phyloP scores from a whole-genome alignment of 345 rosid species.

The Boechera stricta region DNA sequence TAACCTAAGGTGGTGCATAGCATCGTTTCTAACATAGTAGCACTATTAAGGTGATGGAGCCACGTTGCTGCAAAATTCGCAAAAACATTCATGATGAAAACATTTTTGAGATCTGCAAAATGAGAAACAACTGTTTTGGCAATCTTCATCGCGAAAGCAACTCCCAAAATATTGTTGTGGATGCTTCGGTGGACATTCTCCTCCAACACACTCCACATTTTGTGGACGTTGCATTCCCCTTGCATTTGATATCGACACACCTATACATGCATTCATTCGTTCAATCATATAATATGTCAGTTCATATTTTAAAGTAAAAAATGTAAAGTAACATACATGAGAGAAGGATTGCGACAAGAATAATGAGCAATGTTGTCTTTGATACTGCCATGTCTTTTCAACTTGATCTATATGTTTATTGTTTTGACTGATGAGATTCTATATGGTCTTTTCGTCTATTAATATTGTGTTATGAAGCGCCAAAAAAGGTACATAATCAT shows the following conservation, averaged over 20 bases:
- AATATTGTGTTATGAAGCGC: neutral
- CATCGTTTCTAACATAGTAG: neutral
- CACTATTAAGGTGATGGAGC: neutral
- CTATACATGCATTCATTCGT: neutral
- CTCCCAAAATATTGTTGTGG: constrained; percentile 18
- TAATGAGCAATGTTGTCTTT: constrained; percentile 8
- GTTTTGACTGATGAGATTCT: neutral
- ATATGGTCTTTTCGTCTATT: neutral
- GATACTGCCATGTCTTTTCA: constrained; percentile 17
- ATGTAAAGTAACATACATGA: constrained; percentile 3
- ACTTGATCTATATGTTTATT: neutral
- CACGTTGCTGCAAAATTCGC: neutral
- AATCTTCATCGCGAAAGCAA: constrained; percentile 10
- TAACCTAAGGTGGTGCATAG: neutral
- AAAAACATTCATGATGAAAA: neutral
- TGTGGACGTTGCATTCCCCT: neutral
- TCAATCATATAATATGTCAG: constrained; percentile 4
- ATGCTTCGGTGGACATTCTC: constrained; percentile 3
- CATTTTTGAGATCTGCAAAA: neutral
- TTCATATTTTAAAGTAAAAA: neutral
- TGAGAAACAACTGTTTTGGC: constrained; percentile 6
- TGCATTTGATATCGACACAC: constrained; percentile 12
- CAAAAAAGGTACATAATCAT: neutral
- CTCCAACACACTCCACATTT: neutral
- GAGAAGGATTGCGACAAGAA: neutral